Evolutionary conservation across 306 rosid genomes (phyloP).

Genomic region (Quercus suber): DNA sequence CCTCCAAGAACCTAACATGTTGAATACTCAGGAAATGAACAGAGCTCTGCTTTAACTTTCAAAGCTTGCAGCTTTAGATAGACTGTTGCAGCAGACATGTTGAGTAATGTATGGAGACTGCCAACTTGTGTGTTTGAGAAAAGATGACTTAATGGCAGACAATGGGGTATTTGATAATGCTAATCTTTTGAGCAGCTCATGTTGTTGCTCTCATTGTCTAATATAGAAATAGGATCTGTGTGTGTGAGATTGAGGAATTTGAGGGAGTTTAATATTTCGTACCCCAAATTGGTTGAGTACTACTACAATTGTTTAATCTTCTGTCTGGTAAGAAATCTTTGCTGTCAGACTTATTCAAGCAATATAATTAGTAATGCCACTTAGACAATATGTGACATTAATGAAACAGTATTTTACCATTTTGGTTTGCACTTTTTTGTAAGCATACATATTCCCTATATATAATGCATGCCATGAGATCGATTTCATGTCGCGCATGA

Average conservation of each 20-base stretch:
- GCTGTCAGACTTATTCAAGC: conserved; percentile 32
- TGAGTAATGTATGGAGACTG: conserved; percentile 66
- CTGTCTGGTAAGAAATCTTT: conserved; percentile 37
- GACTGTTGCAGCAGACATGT: conserved; percentile 55
- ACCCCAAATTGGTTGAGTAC: conserved; percentile 27
- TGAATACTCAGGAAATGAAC: not conserved
- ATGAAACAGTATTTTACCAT: not conserved
- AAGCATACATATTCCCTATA: not conserved
- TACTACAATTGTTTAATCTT: conserved; percentile 16
- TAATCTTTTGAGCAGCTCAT: conserved; percentile 42
- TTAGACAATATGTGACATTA: not conserved
- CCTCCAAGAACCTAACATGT: conserved; percentile 59
- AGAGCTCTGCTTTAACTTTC: conserved; percentile 23
- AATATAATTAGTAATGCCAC: conserved; percentile 17
- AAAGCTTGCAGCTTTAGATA: conserved; percentile 47
- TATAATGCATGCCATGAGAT: not conserved
- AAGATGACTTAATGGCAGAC: conserved; percentile 80
- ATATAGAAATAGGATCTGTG: conserved; percentile 31
- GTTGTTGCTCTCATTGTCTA: conserved; percentile 42
- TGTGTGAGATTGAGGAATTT: conserved; percentile 33
- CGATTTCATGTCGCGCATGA: not conserved
- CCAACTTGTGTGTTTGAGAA: conserved; percentile 67
- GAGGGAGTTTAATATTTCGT: conserved; percentile 18
- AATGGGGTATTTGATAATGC: conserved; percentile 48
- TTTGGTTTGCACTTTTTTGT: not conserved